Conservation (phyloP, 805 yeast species). For the Gaillardinia entomophila region DNA sequence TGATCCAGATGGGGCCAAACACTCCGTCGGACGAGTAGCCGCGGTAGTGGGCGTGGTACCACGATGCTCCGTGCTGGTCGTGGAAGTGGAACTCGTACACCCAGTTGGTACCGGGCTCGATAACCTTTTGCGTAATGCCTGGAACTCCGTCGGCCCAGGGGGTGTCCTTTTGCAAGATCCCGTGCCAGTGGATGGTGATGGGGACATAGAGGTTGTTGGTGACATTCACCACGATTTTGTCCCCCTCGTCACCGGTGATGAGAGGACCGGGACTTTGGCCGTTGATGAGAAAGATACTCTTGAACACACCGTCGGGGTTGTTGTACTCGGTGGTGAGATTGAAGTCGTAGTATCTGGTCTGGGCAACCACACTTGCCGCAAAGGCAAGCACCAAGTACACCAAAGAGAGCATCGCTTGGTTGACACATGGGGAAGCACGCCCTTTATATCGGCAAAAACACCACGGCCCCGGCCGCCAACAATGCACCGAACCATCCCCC, state of each 20-base stretch:
- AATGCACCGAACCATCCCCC: too few relatives aligned
- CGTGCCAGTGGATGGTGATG: slow-evolving; percentile 50
- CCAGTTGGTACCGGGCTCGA: slow-evolving; percentile 37
- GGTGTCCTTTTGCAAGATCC: slow-evolving; percentile 41
- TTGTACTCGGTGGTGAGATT: slow-evolving; percentile 5
- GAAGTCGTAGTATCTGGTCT: slow-evolving; percentile 3
- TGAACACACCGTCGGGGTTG: slow-evolving; percentile 28
- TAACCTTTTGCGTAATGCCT: slow-evolving; percentile 46
- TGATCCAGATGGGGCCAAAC: slow-evolving; percentile 41
- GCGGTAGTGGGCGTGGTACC: slow-evolving; percentile 51
- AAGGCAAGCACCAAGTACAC: too few relatives aligned
- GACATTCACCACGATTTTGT: slow-evolving; percentile 29
- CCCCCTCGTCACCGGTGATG: slow-evolving; percentile 29
- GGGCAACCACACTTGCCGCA: background rate
- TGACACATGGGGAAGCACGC: too few relatives aligned
- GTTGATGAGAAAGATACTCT: slow-evolving; percentile 31
- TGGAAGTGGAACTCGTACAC: slow-evolving; percentile 35
- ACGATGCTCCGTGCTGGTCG: slow-evolving; percentile 43
- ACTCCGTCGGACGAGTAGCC: slow-evolving; percentile 46
- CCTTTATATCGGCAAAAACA: too few relatives aligned
- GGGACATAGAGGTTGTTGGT: slow-evolving; percentile 32
- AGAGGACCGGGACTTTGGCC: slow-evolving; percentile 48
- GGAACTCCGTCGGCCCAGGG: slow-evolving; percentile 48
- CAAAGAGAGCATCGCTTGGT: too few relatives aligned
- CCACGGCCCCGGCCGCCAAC: too few relatives aligned